Evolutionary conservation across 805 yeast species (phyloP), one percentile per base, ranked within the genome.

Genomic region (Barnettozyma californica): DNA sequence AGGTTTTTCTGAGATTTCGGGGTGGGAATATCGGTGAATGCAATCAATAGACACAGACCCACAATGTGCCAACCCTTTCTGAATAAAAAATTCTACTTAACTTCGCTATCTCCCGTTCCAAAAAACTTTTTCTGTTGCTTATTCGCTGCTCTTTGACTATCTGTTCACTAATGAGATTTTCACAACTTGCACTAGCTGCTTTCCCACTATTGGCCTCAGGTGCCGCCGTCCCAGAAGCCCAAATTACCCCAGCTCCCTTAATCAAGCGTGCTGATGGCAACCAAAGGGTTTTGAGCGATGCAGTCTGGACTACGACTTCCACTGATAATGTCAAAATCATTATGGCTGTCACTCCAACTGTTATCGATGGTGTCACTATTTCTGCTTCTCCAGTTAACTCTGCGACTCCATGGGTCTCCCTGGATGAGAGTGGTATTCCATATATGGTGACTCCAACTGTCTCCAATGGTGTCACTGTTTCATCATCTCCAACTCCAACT

Each of bases 291-390:
- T 49, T 61, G 44, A 65, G 59, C 0, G 61, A 60, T 45, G 48
- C 53, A 27, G 55, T 64, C 8, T 70, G 74, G 74, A 68, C 68
- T 5, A 62, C 73, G 1, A 64, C 68, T 9, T 63, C 69, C 23
- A 54, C 62, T 1, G 50, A 45, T 40, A 26, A 34, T 18, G 50
- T 47, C 33, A 61, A 62, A 18, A 51, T 53, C 21, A 49, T 67
- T 4, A 63, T 68, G 41, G 69, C 68, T 18, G 72, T 78, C 57
- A 85, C 87, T 1, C 82, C 87, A 3, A 65, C 62, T 1, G 77
- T 78, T 25, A 68, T 69, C 38, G 76, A 73, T 51, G 75, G 69
- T 45, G 76, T 72, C 42, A 73, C 77, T 18, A 62, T 67, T 26
- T 63, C 67, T 9, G 69, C 65, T 9, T 68, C 75, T 2, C 76